Evolutionary conservation across 164 flowering plant genomes (phyloP).

Genomic region (Annona squamosa): DNA sequence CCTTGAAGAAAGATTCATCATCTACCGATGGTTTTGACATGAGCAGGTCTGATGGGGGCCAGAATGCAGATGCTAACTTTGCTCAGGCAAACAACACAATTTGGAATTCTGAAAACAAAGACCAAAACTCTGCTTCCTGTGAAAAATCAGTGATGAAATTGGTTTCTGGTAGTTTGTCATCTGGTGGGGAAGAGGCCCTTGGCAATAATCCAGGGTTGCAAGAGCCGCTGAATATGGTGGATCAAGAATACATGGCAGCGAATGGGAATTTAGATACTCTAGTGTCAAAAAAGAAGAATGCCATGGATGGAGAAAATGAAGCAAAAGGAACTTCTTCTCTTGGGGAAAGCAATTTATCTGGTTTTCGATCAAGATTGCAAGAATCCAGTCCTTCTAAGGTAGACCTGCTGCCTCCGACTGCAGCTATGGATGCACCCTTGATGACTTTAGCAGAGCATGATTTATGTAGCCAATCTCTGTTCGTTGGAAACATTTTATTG

Average conservation of each 20-base stretch:
- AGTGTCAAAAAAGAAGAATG: slow-evolving; percentile 31
- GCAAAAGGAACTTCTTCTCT: slow-evolving; percentile 32
- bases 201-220: slow-evolving; percentile 18
- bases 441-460: not conserved
- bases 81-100: slow-evolving; percentile 7
- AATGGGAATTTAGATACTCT: slow-evolving; percentile 42
- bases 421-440: not conserved
- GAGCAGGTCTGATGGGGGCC: slow-evolving; percentile 26
- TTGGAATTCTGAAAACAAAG: slow-evolving; percentile 24
- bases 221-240: slow-evolving; percentile 22
- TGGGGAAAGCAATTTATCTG: slow-evolving; percentile 6
- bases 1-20: slow-evolving; percentile 25
- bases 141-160: slow-evolving; percentile 33
- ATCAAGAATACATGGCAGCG: slow-evolving; percentile 23
- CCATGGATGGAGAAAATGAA: slow-evolving; percentile 27
- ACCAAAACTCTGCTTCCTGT: slow-evolving; percentile 55
- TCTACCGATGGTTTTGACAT: slow-evolving; percentile 28
- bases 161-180: slow-evolving; percentile 29
- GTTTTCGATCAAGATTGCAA: slow-evolving; percentile 31
- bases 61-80: slow-evolving; percentile 22
- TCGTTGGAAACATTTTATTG: not conserved
- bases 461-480: not conserved
- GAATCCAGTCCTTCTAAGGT: slow-evolving; percentile 52
- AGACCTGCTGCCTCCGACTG: not conserved
- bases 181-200: slow-evolving; percentile 22